phyloP scores from a whole-genome alignment of 163 green algal species.

The Prototheca stagnorum region DNA sequence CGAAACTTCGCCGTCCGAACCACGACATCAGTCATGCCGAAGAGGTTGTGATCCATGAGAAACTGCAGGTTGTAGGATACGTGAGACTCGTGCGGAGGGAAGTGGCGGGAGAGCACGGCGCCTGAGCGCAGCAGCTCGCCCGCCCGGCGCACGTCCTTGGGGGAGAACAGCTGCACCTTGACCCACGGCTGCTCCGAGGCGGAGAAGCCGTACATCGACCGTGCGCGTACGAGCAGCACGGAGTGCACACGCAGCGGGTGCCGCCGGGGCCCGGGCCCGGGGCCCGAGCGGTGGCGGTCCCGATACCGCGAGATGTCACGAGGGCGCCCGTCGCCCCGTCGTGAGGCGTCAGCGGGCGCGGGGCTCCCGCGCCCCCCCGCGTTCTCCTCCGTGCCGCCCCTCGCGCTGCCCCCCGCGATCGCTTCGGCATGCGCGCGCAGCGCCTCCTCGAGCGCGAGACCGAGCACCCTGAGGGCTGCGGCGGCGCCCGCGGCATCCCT shows the following conservation, averaged over 20 bases:
- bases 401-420: no score
- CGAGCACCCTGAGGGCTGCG: no score
- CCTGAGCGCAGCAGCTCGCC: conserved; percentile 29
- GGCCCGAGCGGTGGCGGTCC: no score
- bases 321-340: no score
- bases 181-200: conserved; percentile 46
- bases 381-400: conserved; percentile 12
- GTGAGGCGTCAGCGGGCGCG: no score
- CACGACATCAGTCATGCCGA: conserved; percentile 68
- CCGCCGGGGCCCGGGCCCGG: no score
- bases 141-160: conserved; percentile 19
- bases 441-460: no score
- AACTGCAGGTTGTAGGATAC: conserved; percentile 91
- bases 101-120: conserved; percentile 43
- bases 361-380: no score
- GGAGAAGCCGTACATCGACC: conserved; percentile 74
- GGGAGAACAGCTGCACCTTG: conserved; percentile 52
- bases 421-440: no score
- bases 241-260: conserved; percentile 38
- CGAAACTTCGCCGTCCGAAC: conserved; percentile 48
- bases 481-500: conserved; percentile 25
- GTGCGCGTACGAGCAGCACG: conserved; percentile 52
- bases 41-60: conserved; percentile 91
- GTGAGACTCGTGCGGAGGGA: conserved; percentile 82
- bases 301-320: no score